Conservation (phyloP, 139 green algal species). For the Picochlorum sp. region DNA sequence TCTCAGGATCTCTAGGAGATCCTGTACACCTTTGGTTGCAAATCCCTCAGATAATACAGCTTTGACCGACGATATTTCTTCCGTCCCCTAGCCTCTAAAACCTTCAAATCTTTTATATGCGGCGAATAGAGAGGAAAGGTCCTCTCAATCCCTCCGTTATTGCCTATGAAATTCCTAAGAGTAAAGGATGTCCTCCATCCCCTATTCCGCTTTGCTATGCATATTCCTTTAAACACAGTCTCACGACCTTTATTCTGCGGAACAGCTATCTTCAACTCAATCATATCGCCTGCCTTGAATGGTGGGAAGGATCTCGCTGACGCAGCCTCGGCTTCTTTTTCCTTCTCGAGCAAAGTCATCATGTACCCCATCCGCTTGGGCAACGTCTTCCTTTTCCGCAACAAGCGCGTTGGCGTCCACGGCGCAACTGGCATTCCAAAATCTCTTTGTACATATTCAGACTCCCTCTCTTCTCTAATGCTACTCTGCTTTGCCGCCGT, state of each 20-base stretch:
- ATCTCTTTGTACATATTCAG: too few relatives aligned
- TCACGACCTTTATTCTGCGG: constrained; percentile 46
- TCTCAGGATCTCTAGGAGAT: constrained; percentile 2
- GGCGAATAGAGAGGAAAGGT: constrained; percentile 55
- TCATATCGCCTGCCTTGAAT: constrained; percentile 36
- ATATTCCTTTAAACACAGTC: constrained; percentile 38
- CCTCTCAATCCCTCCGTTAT: constrained; percentile 36
- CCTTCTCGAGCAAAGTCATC: constrained; percentile 35
- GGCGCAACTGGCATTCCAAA: constrained; percentile 15
- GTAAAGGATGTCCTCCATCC: constrained; percentile 42
- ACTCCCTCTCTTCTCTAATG: too few relatives aligned
- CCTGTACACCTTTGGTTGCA: constrained; percentile 33
- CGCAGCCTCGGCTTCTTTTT: constrained; percentile 15
- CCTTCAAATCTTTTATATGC: constrained; percentile 31
- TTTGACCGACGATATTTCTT: constrained; percentile 37
- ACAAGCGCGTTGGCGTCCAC: constrained; percentile 45
- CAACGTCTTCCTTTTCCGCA: constrained; percentile 46
- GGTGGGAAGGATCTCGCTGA: constrained; percentile 18
- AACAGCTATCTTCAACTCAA: constrained; percentile 41
- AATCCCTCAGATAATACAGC: constrained; percentile 46
- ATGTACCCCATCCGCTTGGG: constrained; percentile 47
- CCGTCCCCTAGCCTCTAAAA: constrained; percentile 20
- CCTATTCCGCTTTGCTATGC: constrained; percentile 39
- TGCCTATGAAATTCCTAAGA: constrained; percentile 38
- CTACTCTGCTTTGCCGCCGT: too few relatives aligned